Conservation (phyloP, 1,284 basidiomycete species). For the Ustilago cynodontis region DNA sequence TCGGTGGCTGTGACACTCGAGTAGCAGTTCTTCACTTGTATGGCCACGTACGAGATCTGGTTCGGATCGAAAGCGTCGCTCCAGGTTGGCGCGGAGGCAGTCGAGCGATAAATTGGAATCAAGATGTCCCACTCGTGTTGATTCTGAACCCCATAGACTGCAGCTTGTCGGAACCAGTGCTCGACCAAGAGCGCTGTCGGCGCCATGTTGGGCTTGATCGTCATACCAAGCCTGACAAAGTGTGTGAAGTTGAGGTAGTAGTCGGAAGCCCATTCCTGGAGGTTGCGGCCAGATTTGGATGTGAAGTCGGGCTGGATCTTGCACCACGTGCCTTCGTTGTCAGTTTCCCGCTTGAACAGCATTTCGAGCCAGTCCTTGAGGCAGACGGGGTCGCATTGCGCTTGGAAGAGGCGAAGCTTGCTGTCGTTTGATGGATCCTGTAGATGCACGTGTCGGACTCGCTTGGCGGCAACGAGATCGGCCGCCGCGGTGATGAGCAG, state of each 20-base stretch:
- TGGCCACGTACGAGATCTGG: conserved; percentile 16
- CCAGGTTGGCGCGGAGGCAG: background rate
- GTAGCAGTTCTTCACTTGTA: conserved; percentile 11
- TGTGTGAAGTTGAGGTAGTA: conserved; percentile 20
- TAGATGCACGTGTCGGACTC: background rate
- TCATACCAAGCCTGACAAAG: too few species aligned
- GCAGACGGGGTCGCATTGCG: conserved; percentile 10
- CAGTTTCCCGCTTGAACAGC: conserved; percentile 6
- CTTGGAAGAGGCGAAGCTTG: conserved; percentile 1
- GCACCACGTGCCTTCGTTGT: too few species aligned
- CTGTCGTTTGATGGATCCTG: too few species aligned
- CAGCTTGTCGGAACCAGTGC: conserved; percentile 6
- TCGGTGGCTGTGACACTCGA: background rate
- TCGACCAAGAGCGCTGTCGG: background rate
- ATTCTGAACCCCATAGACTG: background rate
- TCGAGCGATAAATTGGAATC: conserved; percentile 12
- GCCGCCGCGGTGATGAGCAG: conserved; percentile 29
- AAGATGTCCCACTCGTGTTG: conserved; percentile 5
- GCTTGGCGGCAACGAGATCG: conserved; percentile 23
- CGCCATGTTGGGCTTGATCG: too few species aligned
- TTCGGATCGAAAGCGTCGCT: conserved; percentile 7
- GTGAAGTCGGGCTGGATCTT: too few species aligned
- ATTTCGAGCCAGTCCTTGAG: conserved; percentile 7
- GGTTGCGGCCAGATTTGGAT: too few species aligned
- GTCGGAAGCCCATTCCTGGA: conserved; percentile 1